Evolutionary conservation across 129 eudicot genomes (phyloP), one percentile per base, ranked within the genome.

Genomic region (Ambrosia trifida): DNA sequence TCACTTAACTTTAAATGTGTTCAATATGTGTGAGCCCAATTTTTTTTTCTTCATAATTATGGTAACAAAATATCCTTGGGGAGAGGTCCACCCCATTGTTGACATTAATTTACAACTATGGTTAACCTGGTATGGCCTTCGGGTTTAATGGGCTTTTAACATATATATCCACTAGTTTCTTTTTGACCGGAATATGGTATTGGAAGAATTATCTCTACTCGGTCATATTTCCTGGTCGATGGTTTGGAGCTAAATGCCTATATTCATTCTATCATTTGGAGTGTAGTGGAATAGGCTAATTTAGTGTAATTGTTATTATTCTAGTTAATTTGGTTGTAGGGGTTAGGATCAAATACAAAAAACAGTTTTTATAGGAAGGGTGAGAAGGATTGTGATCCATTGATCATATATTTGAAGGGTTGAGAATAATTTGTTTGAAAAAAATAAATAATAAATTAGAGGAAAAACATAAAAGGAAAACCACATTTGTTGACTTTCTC

Each of bases 131-230:
- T 12, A 67, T 20, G n/a, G 56, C 73, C 28, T 66, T 75, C 8
- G 74, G 73, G 49, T 75, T 75, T 11, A 73, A 75, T 2, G 80
- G 80, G 33, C 71, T 75, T n/a, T n/a, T n/a, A n/a, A n/a, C 66
- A 75, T 11, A 66, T 68, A 7, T 40, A 75, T 50, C 73, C 66
- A 13, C 13, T 30, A 47, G 67, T 67, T 52, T 75, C 80, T 24
- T 75, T 75, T 28, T 24, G 19, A 56, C 80, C 7, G 80, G 73
- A 7, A 11, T 75, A n/a, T 67, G 72, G 80, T 75, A 51, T 52
- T 75, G 79, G 79, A 75, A 65, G 79, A 75, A 66, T 13, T 65
- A 56, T 40, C 66, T 66, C 14, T 73, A 75, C 0, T 75, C 80
- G 2, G 10, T 66, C 74, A 54, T 74, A 24, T 1, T 24, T 24